Evolutionary conservation across 2,329 filamentous ascomycete species (phyloP).

Genomic region (Penicillium verrucosum): DNA sequence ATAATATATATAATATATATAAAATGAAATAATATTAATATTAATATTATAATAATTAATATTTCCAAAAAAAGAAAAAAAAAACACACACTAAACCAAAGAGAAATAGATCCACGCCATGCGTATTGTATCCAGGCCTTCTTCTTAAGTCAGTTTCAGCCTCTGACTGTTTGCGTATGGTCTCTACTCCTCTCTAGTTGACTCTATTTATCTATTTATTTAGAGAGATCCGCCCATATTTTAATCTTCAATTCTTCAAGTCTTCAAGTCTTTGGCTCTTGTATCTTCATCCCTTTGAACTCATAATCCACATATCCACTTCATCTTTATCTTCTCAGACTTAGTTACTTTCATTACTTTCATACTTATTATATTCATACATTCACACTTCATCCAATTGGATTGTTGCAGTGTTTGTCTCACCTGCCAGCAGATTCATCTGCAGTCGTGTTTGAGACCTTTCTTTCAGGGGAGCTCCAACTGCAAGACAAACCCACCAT

Average conservation of each 20-base stretch:
- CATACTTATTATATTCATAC: background rate
- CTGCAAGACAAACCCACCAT: slow-evolving; percentile 10
- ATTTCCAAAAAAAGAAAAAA: background rate
- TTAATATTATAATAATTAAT: background rate
- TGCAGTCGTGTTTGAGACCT: slow-evolving; percentile 19
- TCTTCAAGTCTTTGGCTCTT: slow-evolving; percentile 8
- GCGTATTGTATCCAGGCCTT: slow-evolving; percentile 15
- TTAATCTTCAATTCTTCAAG: slow-evolving; percentile 12
- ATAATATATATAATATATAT: slow-evolving; percentile 5
- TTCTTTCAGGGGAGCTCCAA: slow-evolving; percentile 11
- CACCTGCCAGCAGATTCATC: slow-evolving; percentile 8
- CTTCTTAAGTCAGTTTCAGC: slow-evolving; percentile 28
- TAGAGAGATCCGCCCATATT: slow-evolving; percentile 6
- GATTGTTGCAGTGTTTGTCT: slow-evolving; percentile 19
- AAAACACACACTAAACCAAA: background rate
- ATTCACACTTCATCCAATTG: slow-evolving; percentile 9
- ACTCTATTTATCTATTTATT: slow-evolving; percentile 13
- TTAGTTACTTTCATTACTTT: slow-evolving; percentile 6
- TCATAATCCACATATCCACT: background rate
- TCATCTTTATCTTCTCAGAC: slow-evolving; percentile 3
- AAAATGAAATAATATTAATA: slow-evolving; percentile 10
- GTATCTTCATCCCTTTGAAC: background rate
- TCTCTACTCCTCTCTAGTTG: slow-evolving; percentile 11
- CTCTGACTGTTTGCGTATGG: slow-evolving; percentile 18
- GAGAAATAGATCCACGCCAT: slow-evolving; percentile 13